Conservation (phyloP, 768 basidiomycete species). For the Auriscalpium orientale region DNA sequence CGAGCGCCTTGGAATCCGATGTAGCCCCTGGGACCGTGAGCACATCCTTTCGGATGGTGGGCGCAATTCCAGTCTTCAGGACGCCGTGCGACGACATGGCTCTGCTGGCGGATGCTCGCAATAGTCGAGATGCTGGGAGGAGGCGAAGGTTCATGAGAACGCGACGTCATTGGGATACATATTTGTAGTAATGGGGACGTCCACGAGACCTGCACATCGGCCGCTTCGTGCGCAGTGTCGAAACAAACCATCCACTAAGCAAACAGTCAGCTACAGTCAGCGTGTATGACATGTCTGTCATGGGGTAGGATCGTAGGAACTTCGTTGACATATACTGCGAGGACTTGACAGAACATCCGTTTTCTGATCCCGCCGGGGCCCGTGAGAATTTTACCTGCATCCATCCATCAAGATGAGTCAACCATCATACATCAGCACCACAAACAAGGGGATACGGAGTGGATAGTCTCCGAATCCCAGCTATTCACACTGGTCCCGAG, state of each 20-base stretch:
- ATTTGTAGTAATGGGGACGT: neutral
- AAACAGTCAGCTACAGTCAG: neutral
- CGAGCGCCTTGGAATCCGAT: slow-evolving; percentile 31
- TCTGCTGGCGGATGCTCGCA: neutral
- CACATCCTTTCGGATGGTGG: slow-evolving; percentile 29
- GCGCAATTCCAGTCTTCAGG: slow-evolving; percentile 1
- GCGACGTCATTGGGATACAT: neutral
- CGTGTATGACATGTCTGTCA: neutral
- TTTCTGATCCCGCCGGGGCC: no score
- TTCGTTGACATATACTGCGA: no score
- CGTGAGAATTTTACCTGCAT: no score
- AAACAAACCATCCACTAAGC: neutral
- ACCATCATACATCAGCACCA: no score
- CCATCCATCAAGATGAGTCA: no score
- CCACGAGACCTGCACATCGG: neutral
- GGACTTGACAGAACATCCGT: no score
- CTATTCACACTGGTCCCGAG: no score
- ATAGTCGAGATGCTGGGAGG: neutral
- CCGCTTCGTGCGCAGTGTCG: neutral
- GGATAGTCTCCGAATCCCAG: no score
- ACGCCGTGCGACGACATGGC: neutral
- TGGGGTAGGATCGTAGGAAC: no score
- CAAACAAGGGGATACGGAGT: no score
- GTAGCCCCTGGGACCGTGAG: slow-evolving; percentile 42
- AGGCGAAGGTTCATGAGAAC: neutral